A percentile compares a stretch with the other conserved stretches of the same genome.
These are phyloP conservation scores for Theobroma cacao DNA, from an alignment of 345 rosid species.

Conservation along the genomic window DNA sequence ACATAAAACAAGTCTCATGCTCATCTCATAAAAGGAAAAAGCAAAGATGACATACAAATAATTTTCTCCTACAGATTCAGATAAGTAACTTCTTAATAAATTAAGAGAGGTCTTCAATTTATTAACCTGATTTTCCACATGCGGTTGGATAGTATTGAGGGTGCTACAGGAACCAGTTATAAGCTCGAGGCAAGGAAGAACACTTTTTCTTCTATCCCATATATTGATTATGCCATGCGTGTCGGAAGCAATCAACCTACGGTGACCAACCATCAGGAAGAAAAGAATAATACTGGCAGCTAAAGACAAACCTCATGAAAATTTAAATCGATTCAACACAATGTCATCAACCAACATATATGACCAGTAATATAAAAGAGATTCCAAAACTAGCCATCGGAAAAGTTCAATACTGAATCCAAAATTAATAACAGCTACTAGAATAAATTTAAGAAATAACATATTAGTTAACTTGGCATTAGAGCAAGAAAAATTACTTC, in stretches of 20 bases:
- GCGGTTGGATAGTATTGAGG: constrained; percentile 61
- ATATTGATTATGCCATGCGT: constrained; percentile 59
- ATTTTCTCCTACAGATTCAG: neutral
- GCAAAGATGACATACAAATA: neutral
- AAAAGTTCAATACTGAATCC: neutral
- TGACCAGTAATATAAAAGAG: neutral
- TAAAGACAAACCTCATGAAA: neutral
- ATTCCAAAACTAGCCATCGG: no score
- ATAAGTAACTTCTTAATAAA: neutral
- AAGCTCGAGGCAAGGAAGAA: constrained; percentile 69
- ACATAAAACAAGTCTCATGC: neutral
- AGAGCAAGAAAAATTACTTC: neutral
- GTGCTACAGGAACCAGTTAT: constrained; percentile 37
- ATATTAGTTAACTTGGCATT: neutral
- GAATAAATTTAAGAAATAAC: neutral
- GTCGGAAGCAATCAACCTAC: constrained; percentile 79
- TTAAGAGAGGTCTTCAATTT: neutral
- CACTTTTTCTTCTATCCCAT: constrained; percentile 81
- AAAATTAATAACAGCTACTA: neutral
- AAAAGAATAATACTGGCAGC: neutral
- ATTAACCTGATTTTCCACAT: constrained; percentile 73
- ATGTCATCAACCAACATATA: neutral
- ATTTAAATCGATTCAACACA: neutral
- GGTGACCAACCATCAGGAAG: constrained; percentile 9
- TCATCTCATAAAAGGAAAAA: neutral